Conservation (phyloP, 2,329 filamentous ascomycete genomes). For the Phialocephala sp. region DNA sequence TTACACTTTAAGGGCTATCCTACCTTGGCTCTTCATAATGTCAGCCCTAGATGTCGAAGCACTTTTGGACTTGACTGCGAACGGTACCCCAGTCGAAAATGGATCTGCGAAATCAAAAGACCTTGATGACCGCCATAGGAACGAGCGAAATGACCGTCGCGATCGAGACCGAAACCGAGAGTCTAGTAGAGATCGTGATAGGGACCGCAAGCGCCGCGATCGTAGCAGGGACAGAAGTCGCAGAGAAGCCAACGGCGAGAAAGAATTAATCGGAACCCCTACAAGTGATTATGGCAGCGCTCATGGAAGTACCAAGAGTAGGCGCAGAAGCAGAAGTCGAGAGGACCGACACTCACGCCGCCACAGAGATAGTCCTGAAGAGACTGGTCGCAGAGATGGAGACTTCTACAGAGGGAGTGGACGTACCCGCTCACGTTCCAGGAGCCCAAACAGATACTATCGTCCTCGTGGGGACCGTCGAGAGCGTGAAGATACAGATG, state of each 20-base stretch:
- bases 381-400: constrained; percentile 56
- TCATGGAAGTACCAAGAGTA: constrained; percentile 75
- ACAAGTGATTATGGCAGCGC: constrained; percentile 76
- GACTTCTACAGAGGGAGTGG: constrained; percentile 74
- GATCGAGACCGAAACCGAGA: constrained; percentile 62
- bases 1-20: too few species aligned
- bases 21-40: constrained; percentile 51
- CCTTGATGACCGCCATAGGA: constrained; percentile 61
- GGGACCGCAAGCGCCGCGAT: constrained; percentile 62
- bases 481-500: constrained; percentile 60
- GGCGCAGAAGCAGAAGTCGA: constrained; percentile 78
- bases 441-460: constrained; percentile 69
- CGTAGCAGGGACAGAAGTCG: constrained; percentile 58
- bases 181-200: constrained; percentile 60
- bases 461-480: constrained; percentile 53
- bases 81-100: constrained; percentile 54
- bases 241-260: constrained; percentile 51
- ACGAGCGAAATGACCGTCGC: constrained; percentile 57
- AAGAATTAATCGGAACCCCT: constrained; percentile 68
- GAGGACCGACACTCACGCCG: constrained; percentile 77
- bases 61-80: constrained; percentile 83
- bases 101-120: constrained; percentile 54
- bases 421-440: constrained; percentile 71
- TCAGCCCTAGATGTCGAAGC: constrained; percentile 84
- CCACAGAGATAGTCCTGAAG: constrained; percentile 62